Percentiles rank a stretch among this genome's conserved stretches.
These are phyloP conservation scores for Cutaneotrichosporon sp. DNA, from an alignment of 1,284 basidiomycete genomes.

Conservation along the genomic window DNA sequence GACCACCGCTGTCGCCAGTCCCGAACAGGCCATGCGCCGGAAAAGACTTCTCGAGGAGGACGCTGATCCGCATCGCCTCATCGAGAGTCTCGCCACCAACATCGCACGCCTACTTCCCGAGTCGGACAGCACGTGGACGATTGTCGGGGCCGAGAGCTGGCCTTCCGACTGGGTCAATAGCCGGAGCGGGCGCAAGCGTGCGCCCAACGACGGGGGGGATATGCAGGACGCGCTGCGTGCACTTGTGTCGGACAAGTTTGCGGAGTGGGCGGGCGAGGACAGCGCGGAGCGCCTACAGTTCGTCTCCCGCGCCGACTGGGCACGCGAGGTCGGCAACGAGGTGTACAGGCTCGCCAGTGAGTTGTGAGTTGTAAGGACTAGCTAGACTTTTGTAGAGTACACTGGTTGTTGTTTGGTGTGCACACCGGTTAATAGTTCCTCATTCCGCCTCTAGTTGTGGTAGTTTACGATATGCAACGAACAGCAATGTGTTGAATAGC, in stretches of 20 bases:
- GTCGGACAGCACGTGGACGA: neutral
- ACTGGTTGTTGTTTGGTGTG: neutral
- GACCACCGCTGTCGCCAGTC: neutral
- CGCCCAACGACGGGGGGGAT: neutral
- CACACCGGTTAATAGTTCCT: neutral
- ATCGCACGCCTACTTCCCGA: conserved; percentile 5
- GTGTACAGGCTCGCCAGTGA: neutral
- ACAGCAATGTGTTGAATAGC: too few species aligned
- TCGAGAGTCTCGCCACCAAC: neutral
- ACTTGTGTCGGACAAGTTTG: neutral
- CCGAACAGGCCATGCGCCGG: neutral
- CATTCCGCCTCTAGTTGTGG: neutral
- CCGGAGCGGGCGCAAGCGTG: neutral
- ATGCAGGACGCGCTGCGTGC: neutral
- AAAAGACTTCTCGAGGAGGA: neutral
- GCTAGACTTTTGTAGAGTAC: neutral
- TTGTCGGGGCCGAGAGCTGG: conserved; percentile 5
- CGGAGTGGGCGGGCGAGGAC: neutral
- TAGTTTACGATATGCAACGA: neutral
- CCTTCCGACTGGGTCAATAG: neutral
- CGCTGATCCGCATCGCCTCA: neutral
- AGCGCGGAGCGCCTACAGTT: neutral
- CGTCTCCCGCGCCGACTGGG: neutral
- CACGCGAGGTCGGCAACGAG: neutral
- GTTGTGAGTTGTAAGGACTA: neutral